A percentile compares a stretch with the other conserved stretches of the same genome.
phyloP scores from a whole-genome alignment of 2,329 filamentous ascomycete genomes.

The Fusarium newnesense region DNA sequence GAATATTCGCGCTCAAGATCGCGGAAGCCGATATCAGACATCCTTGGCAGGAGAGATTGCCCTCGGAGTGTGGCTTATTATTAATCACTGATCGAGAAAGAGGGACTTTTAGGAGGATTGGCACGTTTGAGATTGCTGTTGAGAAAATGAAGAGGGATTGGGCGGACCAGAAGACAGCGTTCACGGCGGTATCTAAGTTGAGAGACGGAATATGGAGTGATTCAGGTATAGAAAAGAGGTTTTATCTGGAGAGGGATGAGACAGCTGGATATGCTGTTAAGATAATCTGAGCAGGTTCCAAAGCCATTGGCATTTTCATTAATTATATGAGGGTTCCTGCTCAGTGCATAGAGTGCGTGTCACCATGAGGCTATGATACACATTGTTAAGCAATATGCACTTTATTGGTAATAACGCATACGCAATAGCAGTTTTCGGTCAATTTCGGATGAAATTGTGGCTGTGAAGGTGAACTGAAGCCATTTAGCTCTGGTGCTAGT shows the following conservation, averaged over 20 bases:
- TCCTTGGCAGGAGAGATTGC: background rate
- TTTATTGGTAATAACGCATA: background rate
- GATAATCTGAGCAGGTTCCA: background rate
- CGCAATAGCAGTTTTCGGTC: too few relatives aligned
- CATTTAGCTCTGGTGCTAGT: background rate
- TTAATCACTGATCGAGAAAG: background rate
- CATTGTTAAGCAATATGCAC: fast-evolving
- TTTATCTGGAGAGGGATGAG: background rate
- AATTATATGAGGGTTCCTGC: fast-evolving
- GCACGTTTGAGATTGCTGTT: background rate
- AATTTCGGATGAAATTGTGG: background rate
- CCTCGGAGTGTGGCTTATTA: background rate
- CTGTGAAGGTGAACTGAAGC: background rate
- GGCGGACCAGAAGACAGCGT: background rate
- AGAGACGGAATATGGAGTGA: background rate
- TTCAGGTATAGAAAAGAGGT: background rate
- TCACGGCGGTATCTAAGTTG: background rate
- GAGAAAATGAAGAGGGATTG: background rate
- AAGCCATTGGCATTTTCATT: too few relatives aligned
- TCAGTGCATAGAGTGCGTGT: background rate
- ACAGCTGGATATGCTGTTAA: background rate
- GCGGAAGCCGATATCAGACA: background rate
- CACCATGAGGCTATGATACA: too few relatives aligned
- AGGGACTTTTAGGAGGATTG: background rate
- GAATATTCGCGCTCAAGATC: background rate